These are phyloP conservation scores for Monosiga brevicollis DNA, from an alignment of 78 protist genomes.

Conservation along the genomic window DNA sequence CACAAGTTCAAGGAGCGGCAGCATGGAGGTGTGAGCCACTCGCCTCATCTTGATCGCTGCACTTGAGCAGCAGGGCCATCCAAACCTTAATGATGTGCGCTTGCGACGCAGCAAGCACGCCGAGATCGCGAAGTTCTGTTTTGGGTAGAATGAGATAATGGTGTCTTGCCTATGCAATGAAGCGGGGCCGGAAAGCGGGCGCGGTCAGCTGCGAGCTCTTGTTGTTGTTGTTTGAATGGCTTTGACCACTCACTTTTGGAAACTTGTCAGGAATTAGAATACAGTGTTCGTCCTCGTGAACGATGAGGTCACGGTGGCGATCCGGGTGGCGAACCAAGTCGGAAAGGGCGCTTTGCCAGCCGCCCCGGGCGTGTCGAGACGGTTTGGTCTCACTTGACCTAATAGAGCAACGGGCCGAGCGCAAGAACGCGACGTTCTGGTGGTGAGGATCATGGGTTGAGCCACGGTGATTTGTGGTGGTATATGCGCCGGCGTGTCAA, in stretches of 20 bases:
- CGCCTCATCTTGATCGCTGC: too few species aligned
- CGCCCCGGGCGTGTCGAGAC: background rate
- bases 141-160: conserved; percentile 39
- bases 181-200: background rate
- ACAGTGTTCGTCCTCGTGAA: background rate
- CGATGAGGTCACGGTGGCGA: background rate
- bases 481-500: background rate
- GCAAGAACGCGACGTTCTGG: too few species aligned
- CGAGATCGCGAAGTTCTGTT: background rate
- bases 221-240: background rate
- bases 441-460: too few species aligned
- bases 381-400: too few species aligned
- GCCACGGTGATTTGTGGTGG: background rate
- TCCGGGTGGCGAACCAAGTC: conserved; percentile 2
- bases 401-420: too few species aligned
- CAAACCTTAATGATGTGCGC: background rate
- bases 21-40: background rate
- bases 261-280: conserved; percentile 32
- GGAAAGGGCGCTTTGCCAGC: background rate
- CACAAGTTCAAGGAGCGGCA: background rate
- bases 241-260: conserved; percentile 21
- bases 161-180: background rate
- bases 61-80: too few species aligned
- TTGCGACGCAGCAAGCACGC: background rate
- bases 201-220: background rate